Evolutionary conservation across 352 stramenopile species (phyloP), one percentile per base, ranked within the genome.

Genomic region (Lagenidium giganteum): DNA sequence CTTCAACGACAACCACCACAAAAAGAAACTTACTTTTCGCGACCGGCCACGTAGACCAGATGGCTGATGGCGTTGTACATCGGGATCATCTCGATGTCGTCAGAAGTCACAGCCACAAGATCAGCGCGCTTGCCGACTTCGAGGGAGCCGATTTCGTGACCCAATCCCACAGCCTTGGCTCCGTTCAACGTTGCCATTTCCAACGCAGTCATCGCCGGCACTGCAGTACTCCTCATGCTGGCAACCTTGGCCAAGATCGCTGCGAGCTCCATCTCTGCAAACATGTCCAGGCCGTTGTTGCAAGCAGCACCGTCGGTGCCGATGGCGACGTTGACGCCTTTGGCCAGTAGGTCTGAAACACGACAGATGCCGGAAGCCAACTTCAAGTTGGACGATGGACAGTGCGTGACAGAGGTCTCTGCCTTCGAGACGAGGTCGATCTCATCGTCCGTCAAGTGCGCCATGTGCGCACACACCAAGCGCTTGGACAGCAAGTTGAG

Each of bases 221-320:
- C 66, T 36, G 57, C 76, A 23, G 63, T 86, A 47, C 74, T 73
- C 32, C 85, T 38, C 20, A 80, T 70, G 12, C 69, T 72, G 42
- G 86, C 63, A n/a, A 54, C 76, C 69, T 95, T 95, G 47, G 78
- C 83, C 17, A 96, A 42, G n/a, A 95, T 68, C 4, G 82, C 80
- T 5, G 82, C 80, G 37, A 95, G 57, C 59, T 93, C 93, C 75
- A 93, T 93, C 61, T 96, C 85, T 8, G 54, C 65, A 32, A 95
- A 84, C 83, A 96, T 95, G 48, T 95, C 79, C 39, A 95, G 70
- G 47, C 79, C 86, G 51, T 95, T 95, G 64, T 96, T 95, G 54
- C 79, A 92, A 8, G 80, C 75, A 4, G 81, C 78, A 12, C 78
- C 64, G 59, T 96, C 86, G 47, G 86, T 96, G 37, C 87, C 87